Evolutionary conservation across 495 filamentous ascomycete genomes (phyloP).

Genomic region (Annulohypoxylon maeteangense): DNA sequence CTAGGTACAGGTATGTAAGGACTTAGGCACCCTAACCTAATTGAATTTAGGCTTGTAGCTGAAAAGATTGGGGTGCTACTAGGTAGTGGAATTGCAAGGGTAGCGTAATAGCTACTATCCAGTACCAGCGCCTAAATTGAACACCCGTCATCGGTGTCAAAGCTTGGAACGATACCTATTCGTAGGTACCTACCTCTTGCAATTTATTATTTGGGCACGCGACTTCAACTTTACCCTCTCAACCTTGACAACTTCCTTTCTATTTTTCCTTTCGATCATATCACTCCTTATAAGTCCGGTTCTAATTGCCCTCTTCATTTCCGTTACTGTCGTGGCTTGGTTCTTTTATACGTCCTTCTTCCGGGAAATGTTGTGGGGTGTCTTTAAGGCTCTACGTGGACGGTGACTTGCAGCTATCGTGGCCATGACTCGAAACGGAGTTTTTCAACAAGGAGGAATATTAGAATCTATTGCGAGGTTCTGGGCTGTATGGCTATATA

Average conservation of each 20-base stretch:
- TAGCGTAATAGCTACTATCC: too few species aligned
- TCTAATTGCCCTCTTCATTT: neutral
- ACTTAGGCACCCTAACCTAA: neutral
- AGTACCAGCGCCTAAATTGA: too few species aligned
- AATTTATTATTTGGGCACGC: constrained; percentile 19
- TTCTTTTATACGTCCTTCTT: neutral
- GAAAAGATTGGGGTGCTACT: too few species aligned
- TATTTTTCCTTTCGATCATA: neutral
- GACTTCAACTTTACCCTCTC: constrained; percentile 11
- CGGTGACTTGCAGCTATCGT: constrained; percentile 56
- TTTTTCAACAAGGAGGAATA: constrained; percentile 37
- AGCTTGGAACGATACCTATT: neutral
- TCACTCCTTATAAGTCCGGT: neutral
- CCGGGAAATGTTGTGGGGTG: constrained; percentile 43
- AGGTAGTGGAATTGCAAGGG: too few species aligned
- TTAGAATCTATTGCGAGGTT: constrained; percentile 59
- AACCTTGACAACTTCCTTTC: neutral
- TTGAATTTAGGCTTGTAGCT: constrained; percentile 1
- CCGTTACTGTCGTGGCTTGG: neutral
- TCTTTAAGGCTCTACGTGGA: constrained; percentile 54
- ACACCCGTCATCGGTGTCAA: neutral
- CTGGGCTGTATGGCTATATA: constrained; percentile 56
- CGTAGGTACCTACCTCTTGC: too few species aligned
- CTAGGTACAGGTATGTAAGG: neutral
- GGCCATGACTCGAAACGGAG: constrained; percentile 50